These are phyloP conservation scores for Ophiostoma perfectum DNA, from an alignment of 2,329 filamentous ascomycete species.

Conservation along the genomic window DNA sequence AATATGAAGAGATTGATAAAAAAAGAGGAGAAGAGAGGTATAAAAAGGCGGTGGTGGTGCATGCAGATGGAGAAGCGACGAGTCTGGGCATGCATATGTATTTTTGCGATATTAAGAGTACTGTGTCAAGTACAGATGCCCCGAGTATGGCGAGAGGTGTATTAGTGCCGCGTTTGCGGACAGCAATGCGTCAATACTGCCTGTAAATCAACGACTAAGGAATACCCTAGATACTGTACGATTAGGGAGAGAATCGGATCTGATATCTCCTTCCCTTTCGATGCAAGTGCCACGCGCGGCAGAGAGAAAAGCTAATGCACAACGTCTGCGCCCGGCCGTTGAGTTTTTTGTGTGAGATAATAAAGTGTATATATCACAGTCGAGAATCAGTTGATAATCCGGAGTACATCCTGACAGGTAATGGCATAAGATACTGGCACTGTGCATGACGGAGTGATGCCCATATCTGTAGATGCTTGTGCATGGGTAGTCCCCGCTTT, in stretches of 20 bases:
- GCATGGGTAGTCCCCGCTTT: slow-evolving; percentile 10
- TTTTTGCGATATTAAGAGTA: not conserved
- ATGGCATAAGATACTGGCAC: not conserved
- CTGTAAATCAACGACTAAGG: no score
- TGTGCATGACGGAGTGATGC: slow-evolving; percentile 4
- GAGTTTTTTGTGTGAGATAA: not conserved
- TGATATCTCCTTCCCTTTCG: slow-evolving; percentile 7
- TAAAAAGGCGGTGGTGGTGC: not conserved
- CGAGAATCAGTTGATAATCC: not conserved
- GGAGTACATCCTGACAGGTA: not conserved
- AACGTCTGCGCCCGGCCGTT: no score
- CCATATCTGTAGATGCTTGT: slow-evolving; percentile 11
- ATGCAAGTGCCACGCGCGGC: slow-evolving; percentile 7
- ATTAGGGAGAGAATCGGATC: not conserved
- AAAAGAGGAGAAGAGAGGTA: slow-evolving; percentile 13
- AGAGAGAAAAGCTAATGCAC: slow-evolving; percentile 7
- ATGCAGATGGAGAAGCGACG: not conserved
- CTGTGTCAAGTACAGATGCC: no score
- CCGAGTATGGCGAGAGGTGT: no score
- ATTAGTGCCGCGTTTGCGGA: no score
- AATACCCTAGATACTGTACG: not conserved
- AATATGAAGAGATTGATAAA: slow-evolving; percentile 13
- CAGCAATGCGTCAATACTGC: no score
- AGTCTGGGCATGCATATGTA: not conserved
- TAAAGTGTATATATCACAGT: not conserved